A percentile compares a stretch with the other conserved stretches of the same genome.
Conservation (phyloP, 2,329 filamentous ascomycete genomes). For the Talaromyces sp. region DNA sequence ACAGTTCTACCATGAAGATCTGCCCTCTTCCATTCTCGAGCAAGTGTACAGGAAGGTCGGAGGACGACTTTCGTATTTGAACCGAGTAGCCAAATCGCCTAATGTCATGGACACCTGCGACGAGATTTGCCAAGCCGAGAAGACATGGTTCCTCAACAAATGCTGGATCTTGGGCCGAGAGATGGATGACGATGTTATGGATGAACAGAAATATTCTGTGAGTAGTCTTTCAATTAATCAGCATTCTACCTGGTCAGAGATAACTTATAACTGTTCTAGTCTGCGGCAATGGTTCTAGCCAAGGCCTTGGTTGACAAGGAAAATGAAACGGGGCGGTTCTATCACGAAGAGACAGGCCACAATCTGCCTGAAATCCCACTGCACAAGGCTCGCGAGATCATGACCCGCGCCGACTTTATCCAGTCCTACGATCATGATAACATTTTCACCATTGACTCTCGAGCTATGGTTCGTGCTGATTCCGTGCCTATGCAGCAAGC, state of each 20-base stretch:
- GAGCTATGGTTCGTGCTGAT: constrained; percentile 85
- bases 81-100: constrained; percentile 80
- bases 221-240: constrained; percentile 40
- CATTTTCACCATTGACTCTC: constrained; percentile 89
- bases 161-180: constrained; percentile 75
- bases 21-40: constrained; percentile 60
- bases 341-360: constrained; percentile 69
- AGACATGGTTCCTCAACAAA: constrained; percentile 78
- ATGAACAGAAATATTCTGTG: constrained; percentile 93
- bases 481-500: constrained; percentile 95
- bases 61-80: constrained; percentile 84
- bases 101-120: constrained; percentile 82
- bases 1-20: constrained; percentile 70
- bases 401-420: constrained; percentile 96
- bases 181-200: constrained; percentile 97
- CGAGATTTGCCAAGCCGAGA: constrained; percentile 69
- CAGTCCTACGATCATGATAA: constrained; percentile 90
- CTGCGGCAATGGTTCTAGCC: constrained; percentile 90
- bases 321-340: constrained; percentile 62
- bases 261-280: constrained; percentile 50
- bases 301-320: constrained; percentile 86
- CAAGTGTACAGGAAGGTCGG: constrained; percentile 85
- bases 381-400: constrained; percentile 83
- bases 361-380: constrained; percentile 78
- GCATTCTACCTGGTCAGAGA: not conserved